Evolutionary conservation across 345 rosid species (phyloP).

Genomic region (Sapria himalayana): DNA sequence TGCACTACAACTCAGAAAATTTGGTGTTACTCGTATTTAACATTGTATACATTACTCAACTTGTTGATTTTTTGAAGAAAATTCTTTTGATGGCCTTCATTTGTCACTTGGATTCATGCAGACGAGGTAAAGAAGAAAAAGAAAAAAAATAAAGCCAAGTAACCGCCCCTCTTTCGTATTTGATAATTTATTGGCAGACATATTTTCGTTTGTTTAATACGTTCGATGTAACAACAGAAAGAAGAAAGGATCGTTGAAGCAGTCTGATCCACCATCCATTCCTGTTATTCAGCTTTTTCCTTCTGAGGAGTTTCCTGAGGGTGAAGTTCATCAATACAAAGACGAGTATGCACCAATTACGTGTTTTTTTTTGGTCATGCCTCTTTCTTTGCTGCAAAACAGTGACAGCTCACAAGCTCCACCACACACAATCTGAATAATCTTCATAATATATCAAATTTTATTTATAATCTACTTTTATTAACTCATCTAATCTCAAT

Average conservation of each 20-base stretch:
- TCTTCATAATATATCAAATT: no score
- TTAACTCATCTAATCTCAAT: no score
- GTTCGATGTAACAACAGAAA: constrained; percentile 25
- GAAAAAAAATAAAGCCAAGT: constrained; percentile 96
- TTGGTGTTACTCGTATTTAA: neutral
- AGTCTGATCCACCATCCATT: constrained; percentile 75
- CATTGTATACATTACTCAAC: constrained; percentile 9
- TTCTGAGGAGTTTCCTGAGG: constrained; percentile 92
- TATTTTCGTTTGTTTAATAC: neutral
- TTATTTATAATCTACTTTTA: no score
- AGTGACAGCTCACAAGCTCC: no score
- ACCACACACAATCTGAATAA: no score
- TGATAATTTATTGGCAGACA: neutral
- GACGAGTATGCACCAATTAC: constrained; percentile 74
- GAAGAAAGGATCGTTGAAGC: constrained; percentile 58
- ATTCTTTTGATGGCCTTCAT: neutral
- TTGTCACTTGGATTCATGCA: constrained; percentile 8
- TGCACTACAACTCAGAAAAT: no score
- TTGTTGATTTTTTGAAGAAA: neutral
- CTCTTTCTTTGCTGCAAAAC: no score
- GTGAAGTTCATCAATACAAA: constrained; percentile 88
- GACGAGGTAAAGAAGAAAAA: constrained; percentile 75
- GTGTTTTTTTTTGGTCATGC: neutral
- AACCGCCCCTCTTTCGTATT: constrained; percentile 14
- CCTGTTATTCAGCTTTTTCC: constrained; percentile 63